A percentile compares a stretch with the other conserved stretches of the same genome.
These are phyloP conservation scores for Neofusicoccum sp. DNA, from an alignment of 2,329 filamentous ascomycete genomes.

Conservation along the genomic window DNA sequence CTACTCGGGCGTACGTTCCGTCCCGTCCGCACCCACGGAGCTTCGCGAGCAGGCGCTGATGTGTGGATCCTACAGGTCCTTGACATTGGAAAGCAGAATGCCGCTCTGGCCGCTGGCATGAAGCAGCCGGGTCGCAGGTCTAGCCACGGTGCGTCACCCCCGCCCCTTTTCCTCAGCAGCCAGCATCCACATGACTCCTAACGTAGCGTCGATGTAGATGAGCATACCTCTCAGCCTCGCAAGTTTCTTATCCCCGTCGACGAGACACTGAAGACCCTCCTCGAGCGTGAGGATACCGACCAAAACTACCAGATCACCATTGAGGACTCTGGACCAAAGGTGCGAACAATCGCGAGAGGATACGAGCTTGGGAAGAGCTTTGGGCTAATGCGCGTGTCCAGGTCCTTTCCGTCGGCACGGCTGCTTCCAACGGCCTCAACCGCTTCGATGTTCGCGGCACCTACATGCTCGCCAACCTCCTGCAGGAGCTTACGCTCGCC, in stretches of 20 bases:
- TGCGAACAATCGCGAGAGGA: slow-evolving; percentile 32
- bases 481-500: slow-evolving; percentile 91
- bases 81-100: slow-evolving; percentile 29
- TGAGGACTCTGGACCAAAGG: slow-evolving; percentile 91
- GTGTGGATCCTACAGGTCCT: neutral
- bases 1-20: slow-evolving; percentile 53
- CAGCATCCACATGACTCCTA: neutral
- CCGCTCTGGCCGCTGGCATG: slow-evolving; percentile 25
- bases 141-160: slow-evolving; percentile 34
- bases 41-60: neutral
- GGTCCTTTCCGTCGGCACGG: slow-evolving; percentile 81
- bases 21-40: neutral
- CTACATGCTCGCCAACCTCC: slow-evolving; percentile 94
- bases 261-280: slow-evolving; percentile 72
- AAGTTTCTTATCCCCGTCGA: slow-evolving; percentile 88
- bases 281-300: slow-evolving; percentile 88
- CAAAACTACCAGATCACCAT: slow-evolving; percentile 94
- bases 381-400: slow-evolving; percentile 31
- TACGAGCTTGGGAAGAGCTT: neutral
- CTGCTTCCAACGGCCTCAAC: slow-evolving; percentile 80
- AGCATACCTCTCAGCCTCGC: slow-evolving; percentile 65
- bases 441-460: slow-evolving; percentile 90
- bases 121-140: slow-evolving; percentile 33
- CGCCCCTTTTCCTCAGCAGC: neutral
- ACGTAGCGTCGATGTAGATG: slow-evolving; percentile 57